Evolutionary conservation across 208 protist species (phyloP).

Genomic region (Leishmania guyanensis): DNA sequence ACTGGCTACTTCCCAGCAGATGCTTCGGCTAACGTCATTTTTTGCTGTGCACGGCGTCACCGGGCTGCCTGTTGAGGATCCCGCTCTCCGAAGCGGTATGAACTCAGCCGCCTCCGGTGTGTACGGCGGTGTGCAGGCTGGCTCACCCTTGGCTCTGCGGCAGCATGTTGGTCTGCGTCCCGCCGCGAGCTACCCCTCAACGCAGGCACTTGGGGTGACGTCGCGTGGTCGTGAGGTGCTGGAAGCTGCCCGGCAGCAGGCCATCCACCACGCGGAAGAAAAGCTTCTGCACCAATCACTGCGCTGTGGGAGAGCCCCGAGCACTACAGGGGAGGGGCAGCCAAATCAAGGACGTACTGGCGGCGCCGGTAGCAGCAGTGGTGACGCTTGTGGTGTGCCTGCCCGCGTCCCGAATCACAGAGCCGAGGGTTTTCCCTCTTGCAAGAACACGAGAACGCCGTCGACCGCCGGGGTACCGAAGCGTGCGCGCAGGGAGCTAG

Average conservation of each 20-base stretch:
- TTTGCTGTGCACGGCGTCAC: slow-evolving; percentile 61
- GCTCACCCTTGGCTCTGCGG: slow-evolving; percentile 42
- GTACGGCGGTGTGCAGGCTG: slow-evolving; percentile 56
- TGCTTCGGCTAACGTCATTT: slow-evolving; percentile 44
- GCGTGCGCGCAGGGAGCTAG: slow-evolving; percentile 9
- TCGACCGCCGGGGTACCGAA: not conserved
- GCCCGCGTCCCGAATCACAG: not conserved
- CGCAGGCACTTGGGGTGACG: slow-evolving; percentile 48
- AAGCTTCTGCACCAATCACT: slow-evolving; percentile 42
- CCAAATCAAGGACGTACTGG: not conserved
- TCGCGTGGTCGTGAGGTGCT: slow-evolving; percentile 58
- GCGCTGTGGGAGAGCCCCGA: not conserved
- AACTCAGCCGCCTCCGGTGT: slow-evolving; percentile 28
- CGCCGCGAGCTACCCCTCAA: slow-evolving; percentile 28
- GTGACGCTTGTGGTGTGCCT: not conserved
- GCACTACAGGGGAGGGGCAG: slow-evolving; percentile 6
- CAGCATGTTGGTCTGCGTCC: slow-evolving; percentile 22
- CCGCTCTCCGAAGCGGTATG: slow-evolving; percentile 20
- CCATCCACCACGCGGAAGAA: slow-evolving; percentile 35
- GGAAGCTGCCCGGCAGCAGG: slow-evolving; percentile 46
- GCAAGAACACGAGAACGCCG: not conserved
- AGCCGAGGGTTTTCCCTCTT: not conserved
- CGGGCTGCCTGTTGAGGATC: slow-evolving; percentile 52
- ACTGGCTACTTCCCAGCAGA: slow-evolving; percentile 26
- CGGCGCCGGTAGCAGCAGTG: not conserved